Evolutionary conservation across 495 filamentous ascomycete species (phyloP).

Genomic region (Arthonia radiata): DNA sequence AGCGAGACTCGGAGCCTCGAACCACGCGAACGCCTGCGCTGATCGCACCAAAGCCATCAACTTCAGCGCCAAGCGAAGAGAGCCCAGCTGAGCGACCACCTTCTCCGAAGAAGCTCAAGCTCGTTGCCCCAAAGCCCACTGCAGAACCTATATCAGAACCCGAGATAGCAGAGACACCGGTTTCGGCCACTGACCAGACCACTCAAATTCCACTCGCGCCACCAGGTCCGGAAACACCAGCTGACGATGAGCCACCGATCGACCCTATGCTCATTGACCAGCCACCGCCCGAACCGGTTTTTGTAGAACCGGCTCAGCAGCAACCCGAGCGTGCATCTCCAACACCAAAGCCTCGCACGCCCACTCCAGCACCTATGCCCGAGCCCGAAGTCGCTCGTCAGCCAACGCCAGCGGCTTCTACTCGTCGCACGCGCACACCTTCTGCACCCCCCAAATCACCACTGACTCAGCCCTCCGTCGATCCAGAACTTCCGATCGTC

Average conservation of each 20-base stretch:
- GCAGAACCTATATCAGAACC: constrained; percentile 10
- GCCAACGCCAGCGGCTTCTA: constrained; percentile 14
- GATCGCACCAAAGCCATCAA: constrained; percentile 3
- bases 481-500: constrained; percentile 3
- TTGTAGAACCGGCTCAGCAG: constrained; percentile 4
- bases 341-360: too few relatives aligned
- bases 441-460: constrained; percentile 14
- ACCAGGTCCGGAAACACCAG: constrained; percentile 8
- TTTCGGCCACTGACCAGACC: constrained; percentile 4
- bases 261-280: constrained; percentile 7
- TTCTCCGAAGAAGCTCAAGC: constrained; percentile 30
- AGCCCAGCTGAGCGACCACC: constrained; percentile 8
- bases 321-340: constrained; percentile 14
- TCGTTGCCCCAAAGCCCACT: constrained; percentile 25
- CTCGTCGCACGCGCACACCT: constrained; percentile 10
- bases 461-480: neutral
- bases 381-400: constrained; percentile 21
- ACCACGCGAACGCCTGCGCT: constrained; percentile 1
- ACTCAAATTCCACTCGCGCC: constrained; percentile 11
- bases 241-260: constrained; percentile 3
- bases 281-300: constrained; percentile 6
- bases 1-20: constrained; percentile 8
- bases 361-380: constrained; percentile 11
- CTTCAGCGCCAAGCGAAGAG: constrained; percentile 6
- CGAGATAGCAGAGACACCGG: constrained; percentile 1